Conservation (phyloP, 2,329 filamentous ascomycete genomes). For the Fusarium caatingaense region DNA sequence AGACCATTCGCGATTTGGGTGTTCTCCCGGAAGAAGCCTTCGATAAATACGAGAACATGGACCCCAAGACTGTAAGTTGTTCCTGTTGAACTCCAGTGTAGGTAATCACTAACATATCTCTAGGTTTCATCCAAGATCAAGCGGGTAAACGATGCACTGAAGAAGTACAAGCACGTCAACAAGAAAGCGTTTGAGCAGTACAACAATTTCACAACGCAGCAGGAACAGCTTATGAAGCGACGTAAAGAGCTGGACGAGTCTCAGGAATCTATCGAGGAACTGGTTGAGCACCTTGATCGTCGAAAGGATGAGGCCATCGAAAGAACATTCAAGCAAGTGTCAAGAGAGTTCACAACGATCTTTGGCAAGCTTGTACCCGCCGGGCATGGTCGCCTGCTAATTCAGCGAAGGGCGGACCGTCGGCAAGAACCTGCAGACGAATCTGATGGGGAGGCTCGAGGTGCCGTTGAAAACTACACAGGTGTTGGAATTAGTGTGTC, state of each 20-base stretch:
- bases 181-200: constrained; percentile 99
- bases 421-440: constrained; percentile 66
- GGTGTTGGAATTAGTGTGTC: constrained; percentile 97
- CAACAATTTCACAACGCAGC: constrained; percentile 93
- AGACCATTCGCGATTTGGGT: constrained; percentile 92
- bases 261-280: constrained; percentile 87
- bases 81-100: not conserved
- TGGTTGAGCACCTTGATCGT: constrained; percentile 92
- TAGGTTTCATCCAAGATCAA: constrained; percentile 77
- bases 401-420: constrained; percentile 88
- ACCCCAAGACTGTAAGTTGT: constrained; percentile 75
- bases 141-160: constrained; percentile 90
- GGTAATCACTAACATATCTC: constrained; percentile 17
- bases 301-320: constrained; percentile 98
- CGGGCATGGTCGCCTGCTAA: constrained; percentile 89
- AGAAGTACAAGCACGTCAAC: constrained; percentile 98
- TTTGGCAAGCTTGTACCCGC: constrained; percentile 96
- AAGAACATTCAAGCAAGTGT: constrained; percentile 98
- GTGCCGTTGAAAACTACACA: constrained; percentile 91
- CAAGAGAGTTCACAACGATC: constrained; percentile 89
- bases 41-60: constrained; percentile 87
- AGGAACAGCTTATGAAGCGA: constrained; percentile 86
- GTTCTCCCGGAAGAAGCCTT: constrained; percentile 95
- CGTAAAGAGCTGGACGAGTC: constrained; percentile 88
- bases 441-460: constrained; percentile 75